These are phyloP conservation scores for Fragilaria crotonensis DNA, from an alignment of 108 stramenopile species.

Conservation along the genomic window DNA sequence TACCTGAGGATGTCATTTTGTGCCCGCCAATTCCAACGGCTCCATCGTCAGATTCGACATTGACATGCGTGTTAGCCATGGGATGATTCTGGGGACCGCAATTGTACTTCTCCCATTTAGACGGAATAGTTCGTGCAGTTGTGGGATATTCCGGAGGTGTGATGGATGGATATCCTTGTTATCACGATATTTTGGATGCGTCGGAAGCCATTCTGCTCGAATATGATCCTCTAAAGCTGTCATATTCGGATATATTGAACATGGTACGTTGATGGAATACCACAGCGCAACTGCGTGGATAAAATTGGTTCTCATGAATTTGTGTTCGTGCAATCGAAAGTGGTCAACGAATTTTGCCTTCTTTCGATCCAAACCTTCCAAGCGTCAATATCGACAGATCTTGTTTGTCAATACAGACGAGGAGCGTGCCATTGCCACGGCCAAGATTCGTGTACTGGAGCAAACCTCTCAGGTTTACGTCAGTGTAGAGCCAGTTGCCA, in stretches of 20 bases:
- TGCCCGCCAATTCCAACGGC: conserved; percentile 1
- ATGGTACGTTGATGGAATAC: conserved; percentile 1
- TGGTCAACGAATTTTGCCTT: not conserved
- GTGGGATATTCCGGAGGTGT: conserved; percentile 59
- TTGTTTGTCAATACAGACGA: not conserved
- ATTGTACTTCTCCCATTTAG: conserved; percentile 31
- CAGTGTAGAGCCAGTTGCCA: conserved; percentile 43
- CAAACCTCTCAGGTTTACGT: conserved; percentile 3
- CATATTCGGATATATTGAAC: conserved; percentile 39
- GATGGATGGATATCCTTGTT: conserved; percentile 25
- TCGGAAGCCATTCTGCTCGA: conserved; percentile 43
- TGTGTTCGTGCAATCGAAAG: not conserved
- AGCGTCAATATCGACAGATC: not conserved
- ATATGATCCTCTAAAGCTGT: conserved; percentile 35
- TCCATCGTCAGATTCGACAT: not conserved
- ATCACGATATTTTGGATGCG: conserved; percentile 39
- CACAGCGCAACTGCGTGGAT: not conserved
- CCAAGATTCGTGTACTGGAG: not conserved
- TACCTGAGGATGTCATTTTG: too few species aligned
- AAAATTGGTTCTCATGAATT: not conserved
- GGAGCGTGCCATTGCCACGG: not conserved
- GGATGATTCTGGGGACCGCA: conserved; percentile 67
- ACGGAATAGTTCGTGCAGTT: conserved; percentile 37
- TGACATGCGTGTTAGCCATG: conserved; percentile 18
- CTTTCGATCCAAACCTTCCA: not conserved